Base-by-base conservation (phyloP, 2,329 filamentous ascomycete genomes). In the Coniochaeta sp. region DNA sequence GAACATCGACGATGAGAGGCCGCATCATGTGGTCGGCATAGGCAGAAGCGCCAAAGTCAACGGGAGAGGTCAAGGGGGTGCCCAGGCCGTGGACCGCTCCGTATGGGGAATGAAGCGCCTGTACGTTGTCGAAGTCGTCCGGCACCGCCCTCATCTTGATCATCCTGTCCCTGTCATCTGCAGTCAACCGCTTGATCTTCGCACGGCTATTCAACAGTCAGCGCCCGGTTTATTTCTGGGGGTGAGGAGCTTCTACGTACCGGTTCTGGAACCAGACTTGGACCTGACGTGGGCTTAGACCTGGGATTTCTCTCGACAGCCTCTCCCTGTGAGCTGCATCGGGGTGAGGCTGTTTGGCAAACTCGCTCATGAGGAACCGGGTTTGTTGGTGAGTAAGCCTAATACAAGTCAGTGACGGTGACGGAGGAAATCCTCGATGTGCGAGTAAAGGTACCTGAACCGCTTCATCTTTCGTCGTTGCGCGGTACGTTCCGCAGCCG, bases 191-290 rank as follows among this genome's bases (percentile, higher is more conserved):
- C 75, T 87, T 87, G 63, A 87, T 86, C 65, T 87, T 87, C 42
- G 84, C 84, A 57, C 84, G 79, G 60, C 83, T 86, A 52, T 48
- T 26, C 24, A 7, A 20, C n/a, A 49, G 50, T 64, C 42, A 61
- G 59, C 52, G 55, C 18, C 22, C 6, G 31, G 42, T 42, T 14
- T 2, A 6, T 47, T 18, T n/a, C n/a, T n/a, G n/a, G n/a, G n/a
- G n/a, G n/a, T n/a, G n/a, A n/a, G n/a, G n/a, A 28, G 20, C 45
- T 28, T 28, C 53, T 35, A 63, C 78, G 61, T 79, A 96, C 91
- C 91, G 83, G 70, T 97, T 97, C 70, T 97, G 91, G 70, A 97
- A 97, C 92, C 91, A 97, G 48, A 97, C 91, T 68, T 97, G 91
- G 22, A 97, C 92, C 66, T 97, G 91, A 55, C 91, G 83, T 32